Evolutionary conservation across 345 rosid species (phyloP), one percentile per base, ranked within the genome.

Genomic region (Rhodomyrtus tomentosa): DNA sequence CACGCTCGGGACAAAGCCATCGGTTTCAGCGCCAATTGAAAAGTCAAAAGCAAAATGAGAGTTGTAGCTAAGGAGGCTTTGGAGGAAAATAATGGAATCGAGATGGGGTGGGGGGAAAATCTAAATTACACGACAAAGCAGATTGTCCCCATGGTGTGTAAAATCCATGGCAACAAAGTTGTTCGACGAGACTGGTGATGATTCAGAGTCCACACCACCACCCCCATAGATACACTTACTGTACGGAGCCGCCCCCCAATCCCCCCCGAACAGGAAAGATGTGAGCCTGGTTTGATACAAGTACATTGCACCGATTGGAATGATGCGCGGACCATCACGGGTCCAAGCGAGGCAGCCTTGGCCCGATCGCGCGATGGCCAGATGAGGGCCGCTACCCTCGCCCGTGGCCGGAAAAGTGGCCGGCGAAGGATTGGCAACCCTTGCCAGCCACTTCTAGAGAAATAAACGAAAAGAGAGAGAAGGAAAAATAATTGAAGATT

Each of bases 1-100:
- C 89, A 85, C 62, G 32, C 51, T 89, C 81, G 82, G 82, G 95
- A 91, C 93, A 92, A 51, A 90, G 79, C 80, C 83, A 86, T 89
- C 91, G 50, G n/a, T 62, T 83, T 88, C 91, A 82, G 55, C 72
- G 40, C 79, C 7, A 18, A 68, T 68, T 45, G 50, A 68, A 68
- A 68, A 68, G 79, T 68, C 79, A 68, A 68, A 68, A 84, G n/a
- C 87, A 88, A 89, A 81, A 52, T 58, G 36, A 86, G 84, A 85
- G 72, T 50, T 55, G 68, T 36, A 68, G 79, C 45, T 20, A 6
- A 32, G 79, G 22, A 2, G 45, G 79, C 45, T 10, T 10, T 49
- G 50, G 45, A 68, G 25, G 25, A 68, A 82, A 81, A 29, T 84
- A 16, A 51, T 2, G 52, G 83, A 59, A 50, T 16, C 81, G 83